These are phyloP conservation scores for Aaosphaeria arxii DNA, from an alignment of 2,329 filamentous ascomycete species.

Conservation along the genomic window DNA sequence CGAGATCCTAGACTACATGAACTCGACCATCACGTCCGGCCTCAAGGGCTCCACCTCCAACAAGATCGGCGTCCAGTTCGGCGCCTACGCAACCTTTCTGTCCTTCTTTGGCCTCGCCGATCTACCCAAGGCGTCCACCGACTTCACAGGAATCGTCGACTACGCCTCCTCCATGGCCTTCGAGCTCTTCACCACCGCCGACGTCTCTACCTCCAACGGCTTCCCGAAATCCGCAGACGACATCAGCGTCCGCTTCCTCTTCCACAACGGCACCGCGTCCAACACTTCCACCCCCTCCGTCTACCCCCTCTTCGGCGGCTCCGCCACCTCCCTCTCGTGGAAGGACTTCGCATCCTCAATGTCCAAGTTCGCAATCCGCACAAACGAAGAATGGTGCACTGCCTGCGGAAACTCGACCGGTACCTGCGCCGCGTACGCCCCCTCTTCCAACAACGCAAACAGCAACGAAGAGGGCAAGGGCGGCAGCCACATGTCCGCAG, in stretches of 20 bases:
- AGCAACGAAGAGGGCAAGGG: constrained; percentile 11
- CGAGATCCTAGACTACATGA: constrained; percentile 45
- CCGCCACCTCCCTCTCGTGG: constrained; percentile 61
- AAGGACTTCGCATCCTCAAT: constrained; percentile 63
- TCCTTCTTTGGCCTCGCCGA: constrained; percentile 61
- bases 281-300: constrained; percentile 44
- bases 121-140: constrained; percentile 46
- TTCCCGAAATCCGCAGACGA: constrained; percentile 47
- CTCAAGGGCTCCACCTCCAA: constrained; percentile 24
- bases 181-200: constrained; percentile 59
- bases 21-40: constrained; percentile 38
- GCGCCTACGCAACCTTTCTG: constrained; percentile 59
- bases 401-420: constrained; percentile 72
- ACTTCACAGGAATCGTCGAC: constrained; percentile 77
- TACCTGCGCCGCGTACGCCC: constrained; percentile 54
- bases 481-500: constrained; percentile 56
- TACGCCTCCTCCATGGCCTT: constrained; percentile 81
- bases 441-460: constrained; percentile 5
- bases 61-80: constrained; percentile 56
- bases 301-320: constrained; percentile 62
- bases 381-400: constrained; percentile 67
- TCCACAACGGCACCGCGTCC: constrained; percentile 59
- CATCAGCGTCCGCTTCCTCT: constrained; percentile 59
- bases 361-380: constrained; percentile 63
- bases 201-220: constrained; percentile 28